Evolutionary conservation across 2,329 filamentous ascomycete genomes (phyloP).

Genomic region (Fusarium pseudograminearum): DNA sequence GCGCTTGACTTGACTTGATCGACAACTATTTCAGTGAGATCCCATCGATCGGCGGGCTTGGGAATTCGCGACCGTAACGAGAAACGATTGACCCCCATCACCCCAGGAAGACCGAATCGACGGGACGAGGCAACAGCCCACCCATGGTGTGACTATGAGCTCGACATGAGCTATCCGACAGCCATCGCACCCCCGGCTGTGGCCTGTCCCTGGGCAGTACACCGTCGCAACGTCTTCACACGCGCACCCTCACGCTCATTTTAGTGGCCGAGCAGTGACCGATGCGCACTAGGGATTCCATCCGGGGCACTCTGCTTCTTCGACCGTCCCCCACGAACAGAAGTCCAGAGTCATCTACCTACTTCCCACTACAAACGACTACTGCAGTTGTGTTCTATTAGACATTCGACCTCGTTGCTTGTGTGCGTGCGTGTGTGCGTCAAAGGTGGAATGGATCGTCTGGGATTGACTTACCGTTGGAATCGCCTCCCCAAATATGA

Average conservation of each 20-base stretch:
- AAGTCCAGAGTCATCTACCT: conserved; percentile 16
- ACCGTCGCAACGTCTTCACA: conserved; percentile 40
- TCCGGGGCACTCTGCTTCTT: conserved; percentile 35
- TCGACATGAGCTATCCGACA: conserved; percentile 42
- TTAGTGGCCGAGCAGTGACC: conserved; percentile 31
- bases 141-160: conserved; percentile 48
- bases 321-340: conserved; percentile 16
- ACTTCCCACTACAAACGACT: not conserved
- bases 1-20: conserved; percentile 35
- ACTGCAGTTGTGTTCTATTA: conserved; percentile 6
- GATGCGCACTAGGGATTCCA: conserved; percentile 32
- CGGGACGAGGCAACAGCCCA: conserved; percentile 48
- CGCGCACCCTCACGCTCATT: conserved; percentile 34
- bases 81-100: conserved; percentile 41
- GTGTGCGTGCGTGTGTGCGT: conserved; percentile 10
- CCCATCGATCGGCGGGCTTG: conserved; percentile 43
- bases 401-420: conserved; percentile 11
- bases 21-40: conserved; percentile 42
- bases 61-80: conserved; percentile 39
- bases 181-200: conserved; percentile 37
- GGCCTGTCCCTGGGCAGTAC: conserved; percentile 41
- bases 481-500: conserved; percentile 25
- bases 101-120: conserved; percentile 43
- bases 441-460: conserved; percentile 33
- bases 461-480: conserved; percentile 18